Percentiles rank a stretch among this genome's conserved stretches.
Conservation (phyloP, 768 basidiomycete genomes). For the Polyporus arcularius region DNA sequence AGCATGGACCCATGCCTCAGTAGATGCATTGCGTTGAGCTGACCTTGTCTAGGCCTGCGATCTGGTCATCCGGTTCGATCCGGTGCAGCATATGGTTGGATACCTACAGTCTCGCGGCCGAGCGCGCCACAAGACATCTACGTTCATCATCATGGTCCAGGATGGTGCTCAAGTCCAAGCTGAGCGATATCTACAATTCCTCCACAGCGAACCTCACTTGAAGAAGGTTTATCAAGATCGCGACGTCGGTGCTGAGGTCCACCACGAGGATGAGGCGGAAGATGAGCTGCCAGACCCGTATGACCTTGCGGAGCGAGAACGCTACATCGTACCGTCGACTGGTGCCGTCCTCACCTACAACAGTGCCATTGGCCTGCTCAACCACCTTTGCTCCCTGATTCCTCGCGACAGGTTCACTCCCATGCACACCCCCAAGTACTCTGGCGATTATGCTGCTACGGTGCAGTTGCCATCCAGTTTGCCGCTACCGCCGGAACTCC, state of each 20-base stretch:
- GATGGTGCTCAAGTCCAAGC: slow-evolving; percentile 56
- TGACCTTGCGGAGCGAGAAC: slow-evolving; percentile 68
- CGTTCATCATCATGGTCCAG: slow-evolving; percentile 81
- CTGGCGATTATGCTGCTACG: slow-evolving; percentile 55
- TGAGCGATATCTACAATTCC: slow-evolving; percentile 58
- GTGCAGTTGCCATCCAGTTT: slow-evolving; percentile 70
- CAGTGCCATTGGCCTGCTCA: slow-evolving; percentile 68
- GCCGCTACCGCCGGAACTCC: slow-evolving; percentile 54
- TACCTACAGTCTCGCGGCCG: slow-evolving; percentile 91
- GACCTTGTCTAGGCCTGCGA: slow-evolving; percentile 64
- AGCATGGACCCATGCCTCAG: not conserved
- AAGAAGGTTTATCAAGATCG: slow-evolving; percentile 62
- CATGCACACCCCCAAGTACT: slow-evolving; percentile 58
- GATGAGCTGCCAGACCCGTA: slow-evolving; percentile 46
- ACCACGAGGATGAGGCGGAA: slow-evolving; percentile 33
- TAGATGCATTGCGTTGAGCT: not conserved
- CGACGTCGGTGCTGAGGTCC: slow-evolving; percentile 23
- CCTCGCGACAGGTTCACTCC: slow-evolving; percentile 72
- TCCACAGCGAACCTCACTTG: slow-evolving; percentile 63
- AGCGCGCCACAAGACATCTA: slow-evolving; percentile 74
- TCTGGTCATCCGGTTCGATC: slow-evolving; percentile 84
- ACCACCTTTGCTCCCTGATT: slow-evolving; percentile 76
- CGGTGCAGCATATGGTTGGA: slow-evolving; percentile 78
- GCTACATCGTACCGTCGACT: slow-evolving; percentile 69
- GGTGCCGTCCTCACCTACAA: slow-evolving; percentile 82